Percentiles rank a stretch among this genome's conserved stretches.
phyloP scores from a whole-genome alignment of 2,329 filamentous ascomycete species.

The Neonectria neomacrospora region DNA sequence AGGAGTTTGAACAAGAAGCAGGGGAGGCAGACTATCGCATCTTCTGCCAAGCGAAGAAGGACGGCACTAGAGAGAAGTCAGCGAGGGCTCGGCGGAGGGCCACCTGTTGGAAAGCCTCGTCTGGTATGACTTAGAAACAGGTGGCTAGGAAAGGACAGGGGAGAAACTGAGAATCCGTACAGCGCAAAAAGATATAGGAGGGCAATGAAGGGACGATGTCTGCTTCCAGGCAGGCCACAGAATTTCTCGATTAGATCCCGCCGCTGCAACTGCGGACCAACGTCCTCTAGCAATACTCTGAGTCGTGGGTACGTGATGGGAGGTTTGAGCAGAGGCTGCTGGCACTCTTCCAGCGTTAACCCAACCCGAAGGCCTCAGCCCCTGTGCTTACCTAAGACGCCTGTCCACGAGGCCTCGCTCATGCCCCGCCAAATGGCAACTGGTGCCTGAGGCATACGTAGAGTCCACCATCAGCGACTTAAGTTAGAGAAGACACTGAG shows the following conservation, averaged over 20 bases:
- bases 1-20: conserved; percentile 63
- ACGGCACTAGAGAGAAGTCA: conserved; percentile 39
- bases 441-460: conserved; percentile 41
- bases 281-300: conserved; percentile 43
- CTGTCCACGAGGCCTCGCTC: conserved; percentile 2
- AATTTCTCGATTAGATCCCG: conserved; percentile 44
- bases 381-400: conserved; percentile 45
- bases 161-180: conserved; percentile 36
- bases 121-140: conserved; percentile 35
- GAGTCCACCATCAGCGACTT: neutral
- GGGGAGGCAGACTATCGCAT: conserved; percentile 49
- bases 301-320: conserved; percentile 33
- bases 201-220: conserved; percentile 49
- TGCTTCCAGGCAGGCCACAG: conserved; percentile 54
- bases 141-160: conserved; percentile 21
- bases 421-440: conserved; percentile 25
- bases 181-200: conserved; percentile 43
- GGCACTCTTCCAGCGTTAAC: conserved; percentile 28
- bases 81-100: conserved; percentile 24
- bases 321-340: conserved; percentile 39
- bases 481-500: neutral
- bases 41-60: conserved; percentile 41
- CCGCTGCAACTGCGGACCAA: conserved; percentile 45
- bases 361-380: conserved; percentile 38
- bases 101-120: conserved; percentile 23